A percentile compares a stretch with the other conserved stretches of the same genome.
Evolutionary conservation across 2,329 filamentous ascomycete species (phyloP).

Genomic region (Phaeosphaeria sp.): DNA sequence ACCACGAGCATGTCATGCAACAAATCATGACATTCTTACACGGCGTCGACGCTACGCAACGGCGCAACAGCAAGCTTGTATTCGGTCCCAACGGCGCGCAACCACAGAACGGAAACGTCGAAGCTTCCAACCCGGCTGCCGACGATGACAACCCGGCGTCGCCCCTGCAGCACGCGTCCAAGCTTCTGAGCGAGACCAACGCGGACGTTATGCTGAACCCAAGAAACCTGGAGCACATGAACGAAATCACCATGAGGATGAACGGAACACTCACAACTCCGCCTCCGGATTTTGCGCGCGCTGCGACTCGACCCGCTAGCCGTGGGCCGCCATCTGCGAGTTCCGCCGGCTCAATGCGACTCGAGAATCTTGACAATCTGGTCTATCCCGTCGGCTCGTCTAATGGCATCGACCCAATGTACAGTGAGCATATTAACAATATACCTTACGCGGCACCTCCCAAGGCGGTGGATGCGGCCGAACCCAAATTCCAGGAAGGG

Average conservation of each 20-base stretch:
- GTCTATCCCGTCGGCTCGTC: slow-evolving; percentile 92
- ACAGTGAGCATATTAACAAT: slow-evolving; percentile 91
- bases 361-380: slow-evolving; percentile 70
- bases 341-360: slow-evolving; percentile 61
- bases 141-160: slow-evolving; percentile 71
- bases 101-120: slow-evolving; percentile 52
- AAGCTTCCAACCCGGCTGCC: slow-evolving; percentile 52
- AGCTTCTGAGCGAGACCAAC: slow-evolving; percentile 70
- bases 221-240: slow-evolving; percentile 70
- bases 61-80: slow-evolving; percentile 64
- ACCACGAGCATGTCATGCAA: slow-evolving; percentile 74
- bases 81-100: slow-evolving; percentile 43
- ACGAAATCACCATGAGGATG: slow-evolving; percentile 62
- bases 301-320: slow-evolving; percentile 54
- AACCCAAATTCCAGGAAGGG: slow-evolving; percentile 57
- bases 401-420: slow-evolving; percentile 93
- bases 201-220: slow-evolving; percentile 70
- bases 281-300: slow-evolving; percentile 61
- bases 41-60: slow-evolving; percentile 68
- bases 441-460: slow-evolving; percentile 84
- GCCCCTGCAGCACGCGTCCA: slow-evolving; percentile 71
- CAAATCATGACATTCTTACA: slow-evolving; percentile 74
- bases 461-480: slow-evolving; percentile 62
- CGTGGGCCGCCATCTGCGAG: slow-evolving; percentile 55
- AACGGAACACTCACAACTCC: slow-evolving; percentile 64